phyloP scores from a whole-genome alignment of 345 rosid genomes.

The Eucalyptus cloeziana region DNA sequence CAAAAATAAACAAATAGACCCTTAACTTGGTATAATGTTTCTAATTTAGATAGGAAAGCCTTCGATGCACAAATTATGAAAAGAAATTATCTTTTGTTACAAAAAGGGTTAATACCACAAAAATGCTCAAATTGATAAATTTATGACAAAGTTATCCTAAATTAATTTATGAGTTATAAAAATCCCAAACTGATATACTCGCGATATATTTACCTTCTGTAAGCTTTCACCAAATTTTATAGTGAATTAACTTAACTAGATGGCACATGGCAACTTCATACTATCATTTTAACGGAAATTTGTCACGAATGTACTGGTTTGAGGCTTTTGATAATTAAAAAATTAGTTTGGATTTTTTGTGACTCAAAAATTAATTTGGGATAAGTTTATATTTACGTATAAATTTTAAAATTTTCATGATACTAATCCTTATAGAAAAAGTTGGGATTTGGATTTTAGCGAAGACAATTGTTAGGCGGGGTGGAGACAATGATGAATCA shows the following conservation, averaged over 20 bases:
- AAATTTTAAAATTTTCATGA: no score
- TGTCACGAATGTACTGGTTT: accelerated
- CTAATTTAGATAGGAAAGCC: no score
- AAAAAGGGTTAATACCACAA: accelerated
- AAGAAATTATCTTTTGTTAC: no score
- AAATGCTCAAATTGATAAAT: accelerated
- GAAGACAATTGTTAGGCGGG: neutral
- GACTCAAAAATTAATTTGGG: accelerated
- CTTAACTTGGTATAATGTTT: neutral
- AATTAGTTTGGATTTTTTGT: no score
- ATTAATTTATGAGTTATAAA: no score
- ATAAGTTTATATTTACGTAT: no score
- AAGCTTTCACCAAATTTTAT: no score
- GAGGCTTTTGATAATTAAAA: accelerated
- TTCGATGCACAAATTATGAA: no score
- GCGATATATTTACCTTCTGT: accelerated
- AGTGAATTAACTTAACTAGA: no score
- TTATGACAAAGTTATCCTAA: accelerated
- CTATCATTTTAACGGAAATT: no score
- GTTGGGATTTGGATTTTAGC: neutral
- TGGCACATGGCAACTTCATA: neutral
- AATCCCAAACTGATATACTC: accelerated
- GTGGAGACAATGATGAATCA: neutral
- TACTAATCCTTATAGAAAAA: neutral
- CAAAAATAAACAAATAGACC: no score